phyloP scores from a whole-genome alignment of 1,284 basidiomycete genomes.

The Entoloma clypeatum region DNA sequence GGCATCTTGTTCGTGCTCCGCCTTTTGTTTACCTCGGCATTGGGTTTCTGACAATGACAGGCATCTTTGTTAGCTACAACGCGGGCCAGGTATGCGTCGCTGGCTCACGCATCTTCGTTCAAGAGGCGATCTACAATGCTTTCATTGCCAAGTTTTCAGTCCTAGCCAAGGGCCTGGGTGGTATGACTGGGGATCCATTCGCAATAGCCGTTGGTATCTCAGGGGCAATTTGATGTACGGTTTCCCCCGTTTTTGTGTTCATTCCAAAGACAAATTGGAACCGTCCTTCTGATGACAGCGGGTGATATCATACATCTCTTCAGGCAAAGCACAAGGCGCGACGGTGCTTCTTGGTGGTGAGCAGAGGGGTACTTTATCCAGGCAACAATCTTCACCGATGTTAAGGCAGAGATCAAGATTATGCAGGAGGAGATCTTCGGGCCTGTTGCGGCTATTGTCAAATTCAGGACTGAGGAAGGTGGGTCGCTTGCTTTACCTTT shows the following conservation, averaged over 20 bases:
- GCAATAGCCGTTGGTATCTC: constrained; percentile 74
- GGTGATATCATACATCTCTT: constrained; percentile 68
- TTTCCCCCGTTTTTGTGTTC: neutral
- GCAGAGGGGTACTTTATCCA: constrained; percentile 70
- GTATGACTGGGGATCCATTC: constrained; percentile 77
- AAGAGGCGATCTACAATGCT: constrained; percentile 78
- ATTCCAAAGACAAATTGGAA: neutral
- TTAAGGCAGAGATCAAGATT: constrained; percentile 78
- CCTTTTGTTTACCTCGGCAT: too few species aligned
- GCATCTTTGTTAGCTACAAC: neutral
- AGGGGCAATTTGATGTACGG: constrained; percentile 61
- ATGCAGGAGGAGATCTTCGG: constrained; percentile 90
- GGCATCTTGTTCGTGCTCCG: constrained; percentile 68
- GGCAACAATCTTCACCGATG: constrained; percentile 84
- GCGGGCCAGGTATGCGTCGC: constrained; percentile 78
- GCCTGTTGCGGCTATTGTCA: constrained; percentile 71
- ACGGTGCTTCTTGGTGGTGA: constrained; percentile 73
- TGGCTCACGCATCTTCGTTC: constrained; percentile 82
- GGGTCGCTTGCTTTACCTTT: neutral
- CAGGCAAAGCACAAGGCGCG: constrained; percentile 82
- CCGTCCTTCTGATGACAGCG: constrained; percentile 20
- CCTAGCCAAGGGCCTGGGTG: constrained; percentile 46
- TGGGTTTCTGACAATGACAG: neutral
- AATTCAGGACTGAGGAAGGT: constrained; percentile 64
- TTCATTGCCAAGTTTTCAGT: constrained; percentile 58